phyloP scores from a whole-genome alignment of 768 basidiomycete species.

The Pulveroboletus sp. region DNA sequence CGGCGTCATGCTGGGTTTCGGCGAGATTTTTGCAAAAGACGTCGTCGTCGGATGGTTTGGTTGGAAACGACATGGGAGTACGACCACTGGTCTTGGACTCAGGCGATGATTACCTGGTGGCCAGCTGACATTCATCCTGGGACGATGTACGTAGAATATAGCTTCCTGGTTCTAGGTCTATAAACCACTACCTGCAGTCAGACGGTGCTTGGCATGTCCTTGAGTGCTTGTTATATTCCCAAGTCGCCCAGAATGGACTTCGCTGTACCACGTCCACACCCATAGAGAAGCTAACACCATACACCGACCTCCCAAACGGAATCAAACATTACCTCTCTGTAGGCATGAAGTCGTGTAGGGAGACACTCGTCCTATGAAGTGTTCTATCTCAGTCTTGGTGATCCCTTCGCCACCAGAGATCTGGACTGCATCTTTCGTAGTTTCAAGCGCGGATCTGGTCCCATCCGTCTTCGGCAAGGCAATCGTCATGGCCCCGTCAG shows the following conservation, averaged over 20 bases:
- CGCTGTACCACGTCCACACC: conserved; percentile 29
- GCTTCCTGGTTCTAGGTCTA: not conserved
- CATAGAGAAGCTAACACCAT: not conserved
- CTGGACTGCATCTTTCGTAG: conserved; percentile 72
- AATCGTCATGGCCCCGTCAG: conserved; percentile 37
- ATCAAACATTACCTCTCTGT: conserved; percentile 20
- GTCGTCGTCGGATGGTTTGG: conserved; percentile 55
- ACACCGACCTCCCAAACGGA: conserved; percentile 25
- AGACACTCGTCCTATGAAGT: conserved; percentile 60
- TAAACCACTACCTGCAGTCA: conserved; percentile 34
- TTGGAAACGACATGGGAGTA: conserved; percentile 35
- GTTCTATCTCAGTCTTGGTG: conserved; percentile 79
- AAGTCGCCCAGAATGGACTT: conserved; percentile 58
- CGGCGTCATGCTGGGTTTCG: conserved; percentile 95
- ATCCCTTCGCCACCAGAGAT: conserved; percentile 87
- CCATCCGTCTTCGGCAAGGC: conserved; percentile 55
- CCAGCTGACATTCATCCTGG: not conserved
- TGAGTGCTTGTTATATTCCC: conserved; percentile 56
- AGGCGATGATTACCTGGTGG: conserved; percentile 13
- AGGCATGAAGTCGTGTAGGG: too few species aligned
- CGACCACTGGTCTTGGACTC: conserved; percentile 24
- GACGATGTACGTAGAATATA: conserved; percentile 3
- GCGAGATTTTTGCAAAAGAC: conserved; percentile 86
- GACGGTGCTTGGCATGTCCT: conserved; percentile 49
- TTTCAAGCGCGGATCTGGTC: conserved; percentile 52